Conservation (phyloP, 2,329 filamentous ascomycete genomes). For the Monilinia fructigena region DNA sequence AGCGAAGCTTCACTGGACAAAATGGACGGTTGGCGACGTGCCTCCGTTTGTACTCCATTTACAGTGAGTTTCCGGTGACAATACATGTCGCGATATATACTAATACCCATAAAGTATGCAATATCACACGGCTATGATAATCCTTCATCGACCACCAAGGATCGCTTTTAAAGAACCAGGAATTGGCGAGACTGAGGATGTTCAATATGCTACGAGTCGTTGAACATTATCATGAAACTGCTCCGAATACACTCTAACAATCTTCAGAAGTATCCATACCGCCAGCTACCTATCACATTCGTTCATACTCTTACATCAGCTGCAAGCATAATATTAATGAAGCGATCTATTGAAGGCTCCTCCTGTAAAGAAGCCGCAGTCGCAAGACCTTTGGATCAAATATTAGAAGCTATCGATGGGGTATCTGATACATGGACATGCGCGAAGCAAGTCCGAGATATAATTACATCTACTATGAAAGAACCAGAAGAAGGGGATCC, state of each 20-base stretch:
- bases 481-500: not conserved
- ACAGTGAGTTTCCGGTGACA: constrained; percentile 38
- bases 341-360: constrained; percentile 43
- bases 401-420: constrained; percentile 51
- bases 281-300: constrained; percentile 48
- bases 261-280: constrained; percentile 43
- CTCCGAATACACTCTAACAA: constrained; percentile 46
- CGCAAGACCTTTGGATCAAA: constrained; percentile 49
- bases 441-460: constrained; percentile 45
- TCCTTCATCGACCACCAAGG: constrained; percentile 50
- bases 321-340: constrained; percentile 49
- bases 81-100: not conserved
- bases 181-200: constrained; percentile 46
- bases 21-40: constrained; percentile 50
- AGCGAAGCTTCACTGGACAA: constrained; percentile 51
- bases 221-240: constrained; percentile 47
- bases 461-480: constrained; percentile 33
- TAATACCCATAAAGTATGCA: constrained; percentile 41
- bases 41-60: constrained; percentile 49
- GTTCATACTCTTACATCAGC: constrained; percentile 51
- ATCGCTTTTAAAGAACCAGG: constrained; percentile 45
- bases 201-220: constrained; percentile 52
- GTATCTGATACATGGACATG: constrained; percentile 52
- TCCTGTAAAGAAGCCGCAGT: constrained; percentile 48
- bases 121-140: constrained; percentile 53